Evolutionary conservation across 2,329 filamentous ascomycete genomes (phyloP).

Genomic region (Aspergillus quadricinctus): DNA sequence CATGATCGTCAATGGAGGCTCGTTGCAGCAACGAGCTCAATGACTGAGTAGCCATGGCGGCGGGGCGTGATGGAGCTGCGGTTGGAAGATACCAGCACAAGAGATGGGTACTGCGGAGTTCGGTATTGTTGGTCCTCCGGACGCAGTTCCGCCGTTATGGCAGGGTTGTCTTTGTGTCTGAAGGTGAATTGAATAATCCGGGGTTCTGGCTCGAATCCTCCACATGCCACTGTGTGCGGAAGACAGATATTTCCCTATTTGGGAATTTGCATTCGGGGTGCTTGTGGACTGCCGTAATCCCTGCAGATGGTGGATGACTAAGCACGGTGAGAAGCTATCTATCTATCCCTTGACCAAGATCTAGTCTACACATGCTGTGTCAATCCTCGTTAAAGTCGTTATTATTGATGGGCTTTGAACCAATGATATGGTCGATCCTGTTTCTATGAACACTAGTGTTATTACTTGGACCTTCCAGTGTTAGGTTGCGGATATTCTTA

Average conservation of each 20-base stretch:
- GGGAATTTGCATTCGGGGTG: constrained; percentile 12
- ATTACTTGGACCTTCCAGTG: no score
- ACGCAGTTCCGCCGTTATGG: background rate
- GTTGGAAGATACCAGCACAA: background rate
- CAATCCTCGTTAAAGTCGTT: no score
- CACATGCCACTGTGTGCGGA: constrained; percentile 13
- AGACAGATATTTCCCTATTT: constrained; percentile 18
- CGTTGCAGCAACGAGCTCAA: constrained; percentile 55
- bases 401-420: no score
- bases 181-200: background rate
- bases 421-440: no score
- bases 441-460: no score
- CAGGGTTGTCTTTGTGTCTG: background rate
- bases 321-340: background rate
- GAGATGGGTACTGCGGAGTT: background rate
- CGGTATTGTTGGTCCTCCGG: background rate
- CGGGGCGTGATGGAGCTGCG: background rate
- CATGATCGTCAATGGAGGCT: constrained; percentile 58
- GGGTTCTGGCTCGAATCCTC: background rate
- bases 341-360: no score
- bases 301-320: background rate
- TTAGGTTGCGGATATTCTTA: no score
- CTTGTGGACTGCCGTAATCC: constrained; percentile 3
- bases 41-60: constrained; percentile 42
- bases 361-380: no score